A percentile compares a stretch with the other conserved stretches of the same genome.
phyloP scores from a whole-genome alignment of 1,284 basidiomycete genomes.

The Fomitopsis betulina region DNA sequence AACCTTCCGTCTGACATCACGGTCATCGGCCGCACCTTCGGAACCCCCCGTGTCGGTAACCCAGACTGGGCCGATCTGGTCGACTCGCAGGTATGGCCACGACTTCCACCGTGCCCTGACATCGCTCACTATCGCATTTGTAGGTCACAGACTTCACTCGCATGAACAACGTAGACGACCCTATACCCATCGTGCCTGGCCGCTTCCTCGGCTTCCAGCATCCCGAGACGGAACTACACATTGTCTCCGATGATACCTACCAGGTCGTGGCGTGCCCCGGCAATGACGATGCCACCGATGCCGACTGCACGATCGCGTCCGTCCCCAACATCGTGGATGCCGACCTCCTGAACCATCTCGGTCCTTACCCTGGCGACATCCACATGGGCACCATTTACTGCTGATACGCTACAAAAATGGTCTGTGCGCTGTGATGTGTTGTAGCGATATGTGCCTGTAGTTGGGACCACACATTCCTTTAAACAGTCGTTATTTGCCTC shows the following conservation, averaged over 20 bases:
- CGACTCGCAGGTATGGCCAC: slow-evolving; percentile 20
- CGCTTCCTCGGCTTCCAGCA: slow-evolving; percentile 35
- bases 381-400: slow-evolving; percentile 47
- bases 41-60: slow-evolving; percentile 37
- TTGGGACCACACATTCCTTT: neutral
- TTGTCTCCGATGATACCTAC: slow-evolving; percentile 21
- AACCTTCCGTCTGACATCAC: slow-evolving; percentile 31
- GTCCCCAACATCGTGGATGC: slow-evolving; percentile 41
- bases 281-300: slow-evolving; percentile 44
- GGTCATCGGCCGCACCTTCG: slow-evolving; percentile 34
- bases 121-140: neutral
- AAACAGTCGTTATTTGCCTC: too few relatives aligned
- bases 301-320: slow-evolving; percentile 38
- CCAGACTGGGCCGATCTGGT: slow-evolving; percentile 28
- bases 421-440: neutral
- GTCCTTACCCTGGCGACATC: slow-evolving; percentile 48
- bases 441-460: neutral
- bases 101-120: neutral
- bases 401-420: slow-evolving; percentile 4
- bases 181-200: slow-evolving; percentile 37
- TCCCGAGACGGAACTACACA: slow-evolving; percentile 34
- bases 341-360: slow-evolving; percentile 45
- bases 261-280: slow-evolving; percentile 30
- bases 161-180: slow-evolving; percentile 34
- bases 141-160: slow-evolving; percentile 30